Conservation (phyloP, 1,284 basidiomycete genomes). For the Afroboletus lepidellus region DNA sequence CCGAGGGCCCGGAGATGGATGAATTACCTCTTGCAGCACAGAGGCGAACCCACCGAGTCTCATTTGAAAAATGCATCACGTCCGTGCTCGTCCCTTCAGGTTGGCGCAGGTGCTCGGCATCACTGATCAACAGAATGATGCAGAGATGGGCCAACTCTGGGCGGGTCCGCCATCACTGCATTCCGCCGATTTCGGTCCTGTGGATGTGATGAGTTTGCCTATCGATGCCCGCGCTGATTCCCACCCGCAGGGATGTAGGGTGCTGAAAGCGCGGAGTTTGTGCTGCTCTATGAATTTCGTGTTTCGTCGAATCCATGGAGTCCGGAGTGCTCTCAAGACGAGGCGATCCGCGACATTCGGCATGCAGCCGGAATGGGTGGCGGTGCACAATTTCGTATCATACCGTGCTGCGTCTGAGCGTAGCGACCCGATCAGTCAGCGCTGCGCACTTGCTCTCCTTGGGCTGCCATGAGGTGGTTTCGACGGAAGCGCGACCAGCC, state of each 20-base stretch:
- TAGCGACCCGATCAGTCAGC: constrained; percentile 14
- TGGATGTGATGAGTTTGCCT: neutral
- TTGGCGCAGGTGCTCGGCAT: constrained; percentile 7
- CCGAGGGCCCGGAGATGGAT: constrained; percentile 3
- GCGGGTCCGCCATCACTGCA: neutral
- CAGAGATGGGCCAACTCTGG: neutral
- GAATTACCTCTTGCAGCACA: neutral
- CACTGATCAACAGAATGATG: constrained; percentile 7
- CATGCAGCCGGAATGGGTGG: constrained; percentile 21
- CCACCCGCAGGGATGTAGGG: constrained; percentile 6
- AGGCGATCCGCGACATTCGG: neutral
- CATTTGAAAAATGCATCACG: constrained; percentile 9
- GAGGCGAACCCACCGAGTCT: neutral
- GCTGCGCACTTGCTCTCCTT: constrained; percentile 17
- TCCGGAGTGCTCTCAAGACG: neutral
- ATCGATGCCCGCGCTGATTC: constrained; percentile 6
- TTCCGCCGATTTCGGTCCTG: constrained; percentile 6
- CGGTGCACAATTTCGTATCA: constrained; percentile 13
- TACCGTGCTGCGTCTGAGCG: constrained; percentile 14
- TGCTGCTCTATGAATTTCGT: constrained; percentile 16
- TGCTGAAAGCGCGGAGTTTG: neutral
- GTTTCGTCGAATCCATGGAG: constrained; percentile 10
- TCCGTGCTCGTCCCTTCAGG: neutral
- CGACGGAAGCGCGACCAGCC: constrained; percentile 54
- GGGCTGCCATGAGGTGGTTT: constrained; percentile 36